Base-by-base conservation (phyloP, 371 early-diverging fungal species). In the Dentiscutata heterogama region DNA sequence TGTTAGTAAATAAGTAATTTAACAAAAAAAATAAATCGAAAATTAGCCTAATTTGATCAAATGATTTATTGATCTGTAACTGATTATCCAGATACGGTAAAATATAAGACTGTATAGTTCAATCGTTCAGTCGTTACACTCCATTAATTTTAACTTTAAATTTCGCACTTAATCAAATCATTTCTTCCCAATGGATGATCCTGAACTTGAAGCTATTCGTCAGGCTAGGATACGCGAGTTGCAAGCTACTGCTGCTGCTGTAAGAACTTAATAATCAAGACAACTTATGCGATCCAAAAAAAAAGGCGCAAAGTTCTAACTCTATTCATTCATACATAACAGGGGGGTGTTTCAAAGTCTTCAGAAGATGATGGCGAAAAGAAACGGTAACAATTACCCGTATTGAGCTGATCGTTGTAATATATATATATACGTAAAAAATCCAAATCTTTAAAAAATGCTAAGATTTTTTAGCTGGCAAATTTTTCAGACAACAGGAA, bases 181-280 rank as follows among this genome's bases (percentile, higher is more conserved):
- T n/a, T 58, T n/a, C 8, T 3, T 7, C 22, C 7, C 4, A 53
- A 95, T 95, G 95, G 95, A 93, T 78, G 96, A 95, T 92, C 91
- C 92, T 83, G 97, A 97, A 87, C 92, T 97, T 72, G 90, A 91
- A 83, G 93, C 93, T 31, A 96, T 97, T 84, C 90, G 96, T 82
- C 95, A 94, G 53, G 91, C 92, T 86, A 92, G 96, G 73, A 86
- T 94, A 88, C 93, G 93, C 29, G 92, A 93, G 83, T 84, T 94
- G 76, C 90, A 91, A 84, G 89, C 88, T 1, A 86, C 20, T 39
- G 54, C 51, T 67, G 54, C 51, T 67, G 56, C 56, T 4, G 76
- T 83, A 84, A 61, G 67, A 64, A 27, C 50, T 50, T 50, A 72
- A 29, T 3, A 27, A 6, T 72, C 14, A 3, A 27, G 13, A 29